Evolutionary conservation across 257 asterid species (phyloP).

Genomic region (Salvia hispanica): DNA sequence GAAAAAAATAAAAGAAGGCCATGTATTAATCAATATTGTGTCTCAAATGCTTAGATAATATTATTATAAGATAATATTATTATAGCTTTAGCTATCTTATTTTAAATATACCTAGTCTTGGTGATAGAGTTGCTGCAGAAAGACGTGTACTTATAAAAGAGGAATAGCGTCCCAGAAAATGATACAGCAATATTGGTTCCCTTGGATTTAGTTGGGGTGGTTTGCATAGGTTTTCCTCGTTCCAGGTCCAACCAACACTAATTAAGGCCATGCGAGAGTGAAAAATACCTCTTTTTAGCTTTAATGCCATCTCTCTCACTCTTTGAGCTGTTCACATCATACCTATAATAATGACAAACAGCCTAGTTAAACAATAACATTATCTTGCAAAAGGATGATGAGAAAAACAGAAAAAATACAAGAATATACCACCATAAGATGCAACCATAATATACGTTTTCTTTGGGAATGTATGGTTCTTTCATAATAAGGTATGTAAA

Average conservation of each 20-base stretch:
- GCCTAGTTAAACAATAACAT: conserved; percentile 19
- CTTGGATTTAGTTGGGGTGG: too few relatives aligned
- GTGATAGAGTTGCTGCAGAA: background rate
- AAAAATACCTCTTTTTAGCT: conserved; percentile 54
- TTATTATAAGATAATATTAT: too few relatives aligned
- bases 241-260: conserved; percentile 10
- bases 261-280: conserved; percentile 19
- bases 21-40: background rate
- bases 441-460: background rate
- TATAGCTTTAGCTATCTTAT: too few relatives aligned
- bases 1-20: background rate
- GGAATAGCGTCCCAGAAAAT: conserved; percentile 2
- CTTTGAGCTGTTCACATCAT: conserved; percentile 69
- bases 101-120: background rate
- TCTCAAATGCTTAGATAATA: too few relatives aligned
- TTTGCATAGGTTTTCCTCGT: too few relatives aligned
- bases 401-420: background rate
- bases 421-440: conserved; percentile 8
- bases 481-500: conserved; percentile 8
- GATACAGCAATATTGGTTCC: background rate
- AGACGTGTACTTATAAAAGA: background rate
- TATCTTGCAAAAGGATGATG: conserved; percentile 8
- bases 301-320: conserved; percentile 56
- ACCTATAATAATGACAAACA: conserved; percentile 47
- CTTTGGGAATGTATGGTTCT: conserved; percentile 1